A percentile compares a stretch with the other conserved stretches of the same genome.
These are phyloP conservation scores for Yamadazyma pseudoaaseri DNA, from an alignment of 1,139 yeast species.

Conservation along the genomic window DNA sequence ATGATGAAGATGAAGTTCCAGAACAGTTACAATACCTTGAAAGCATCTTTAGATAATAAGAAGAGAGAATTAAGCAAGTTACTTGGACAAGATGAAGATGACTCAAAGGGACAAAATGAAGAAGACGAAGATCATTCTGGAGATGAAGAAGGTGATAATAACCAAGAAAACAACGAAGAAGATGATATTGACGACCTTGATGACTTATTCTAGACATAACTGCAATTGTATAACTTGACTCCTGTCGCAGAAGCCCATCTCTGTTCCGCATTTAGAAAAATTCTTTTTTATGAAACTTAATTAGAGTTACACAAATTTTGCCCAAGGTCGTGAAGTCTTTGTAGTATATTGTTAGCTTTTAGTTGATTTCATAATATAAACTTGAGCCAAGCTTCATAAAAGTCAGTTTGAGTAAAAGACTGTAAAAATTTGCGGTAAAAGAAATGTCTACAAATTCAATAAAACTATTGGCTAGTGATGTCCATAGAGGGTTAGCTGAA, in stretches of 20 bases:
- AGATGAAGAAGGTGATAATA: conserved; percentile 17
- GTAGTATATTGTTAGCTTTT: too few species aligned
- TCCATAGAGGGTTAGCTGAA: conserved; percentile 85
- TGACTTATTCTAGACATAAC: conserved; percentile 23
- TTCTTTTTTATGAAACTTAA: background rate
- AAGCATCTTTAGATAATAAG: conserved; percentile 81
- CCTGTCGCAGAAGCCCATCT: too few species aligned
- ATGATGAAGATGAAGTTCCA: conserved; percentile 85
- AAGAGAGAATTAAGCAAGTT: conserved; percentile 58
- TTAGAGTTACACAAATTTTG: too few species aligned
- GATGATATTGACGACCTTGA: conserved; percentile 41
- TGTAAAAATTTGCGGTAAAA: too few species aligned
- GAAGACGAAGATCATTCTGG: conserved; percentile 24
- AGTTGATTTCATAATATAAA: too few species aligned
- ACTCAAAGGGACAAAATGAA: conserved; percentile 26
- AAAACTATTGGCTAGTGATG: conserved; percentile 84
- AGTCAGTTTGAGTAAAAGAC: too few species aligned
- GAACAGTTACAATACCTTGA: conserved; percentile 76
- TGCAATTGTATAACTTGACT: background rate
- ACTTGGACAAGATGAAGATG: conserved; percentile 24
- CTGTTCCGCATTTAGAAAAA: conserved; percentile 1
- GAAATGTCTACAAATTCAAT: conserved; percentile 81
- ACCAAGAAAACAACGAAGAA: conserved; percentile 19
- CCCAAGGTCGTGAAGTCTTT: too few species aligned
- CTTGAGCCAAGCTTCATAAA: too few species aligned